Conservation (phyloP, 192 early-diverging fungal genomes). For the Dissophora globulifera region DNA sequence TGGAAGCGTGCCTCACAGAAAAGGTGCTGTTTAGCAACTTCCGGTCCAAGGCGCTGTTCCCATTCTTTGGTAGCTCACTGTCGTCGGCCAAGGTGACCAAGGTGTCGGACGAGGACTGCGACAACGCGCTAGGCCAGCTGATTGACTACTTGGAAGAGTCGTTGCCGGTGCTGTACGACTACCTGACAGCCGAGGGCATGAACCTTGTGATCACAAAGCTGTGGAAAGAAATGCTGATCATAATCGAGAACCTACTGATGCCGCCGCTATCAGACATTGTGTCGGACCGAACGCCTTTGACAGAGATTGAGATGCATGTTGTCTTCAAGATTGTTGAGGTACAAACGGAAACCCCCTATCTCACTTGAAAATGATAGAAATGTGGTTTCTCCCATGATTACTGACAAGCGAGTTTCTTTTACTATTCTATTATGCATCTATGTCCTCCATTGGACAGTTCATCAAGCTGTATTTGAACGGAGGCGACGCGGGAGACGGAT, state of each 20-base stretch:
- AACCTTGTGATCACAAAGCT: slow-evolving; percentile 71
- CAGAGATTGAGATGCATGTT: slow-evolving; percentile 70
- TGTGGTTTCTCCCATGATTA: too few species aligned
- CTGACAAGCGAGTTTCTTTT: too few species aligned
- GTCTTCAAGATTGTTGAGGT: slow-evolving; percentile 77
- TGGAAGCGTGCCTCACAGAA: slow-evolving; percentile 70
- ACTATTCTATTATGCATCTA: too few species aligned
- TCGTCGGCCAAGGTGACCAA: slow-evolving; percentile 44
- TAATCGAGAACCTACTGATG: slow-evolving; percentile 75
- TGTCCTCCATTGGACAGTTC: too few species aligned
- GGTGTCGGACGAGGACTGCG: slow-evolving; percentile 62
- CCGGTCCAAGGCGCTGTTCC: slow-evolving; percentile 36
- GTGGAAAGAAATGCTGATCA: slow-evolving; percentile 77
- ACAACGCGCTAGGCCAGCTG: slow-evolving; percentile 73
- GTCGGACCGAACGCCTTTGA: slow-evolving; percentile 70
- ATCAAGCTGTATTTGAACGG: slow-evolving; percentile 80
- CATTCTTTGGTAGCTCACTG: slow-evolving; percentile 31
- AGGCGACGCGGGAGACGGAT: slow-evolving; percentile 73
- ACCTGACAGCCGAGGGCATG: slow-evolving; percentile 73
- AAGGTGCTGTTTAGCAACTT: slow-evolving; percentile 67
- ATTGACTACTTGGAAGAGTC: slow-evolving; percentile 83
- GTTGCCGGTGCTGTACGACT: slow-evolving; percentile 70
- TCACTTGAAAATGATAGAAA: too few species aligned
- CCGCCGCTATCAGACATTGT: slow-evolving; percentile 73
- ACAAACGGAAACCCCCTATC: too few species aligned